Evolutionary conservation across 1,284 basidiomycete genomes (phyloP), one percentile per base, ranked within the genome.

Genomic region (Chondrostereum purpureum): DNA sequence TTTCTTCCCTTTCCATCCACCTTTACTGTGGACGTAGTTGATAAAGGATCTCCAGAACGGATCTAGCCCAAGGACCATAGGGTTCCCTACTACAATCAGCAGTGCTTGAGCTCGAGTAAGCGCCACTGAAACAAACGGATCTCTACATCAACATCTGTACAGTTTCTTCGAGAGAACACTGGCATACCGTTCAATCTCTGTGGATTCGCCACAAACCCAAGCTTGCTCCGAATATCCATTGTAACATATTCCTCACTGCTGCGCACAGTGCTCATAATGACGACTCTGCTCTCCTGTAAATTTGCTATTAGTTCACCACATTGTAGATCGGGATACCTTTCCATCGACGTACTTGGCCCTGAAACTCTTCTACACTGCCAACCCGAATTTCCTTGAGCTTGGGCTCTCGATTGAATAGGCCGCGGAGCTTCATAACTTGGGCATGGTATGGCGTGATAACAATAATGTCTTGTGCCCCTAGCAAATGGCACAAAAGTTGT

Each of bases 301-400:
- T n/a, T n/a, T n/a, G n/a, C n/a, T n/a, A n/a, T n/a, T n/a, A n/a
- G n/a, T n/a, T n/a, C n/a, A n/a, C n/a, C 11, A 21, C 4, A 17
- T 27, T 4, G 19, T 5, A 31, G 10, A 17, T 17, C 14, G 6
- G 2, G 16, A 27, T 5, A 13, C 16, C 36, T 36, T 23, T 14
- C n/a, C 5, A 34, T 10, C 20, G n/a, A 42, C 41, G 17, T 23
- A 48, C 50, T 44, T 51, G 50, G 14, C 71, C 71, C 54, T 73
- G 71, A 53, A 70, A 73, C 44, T 71, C 67, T 53, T 73, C 71
- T 2, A 69, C 68, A 39, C 65, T 69, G n/a, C 68, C 70, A 5
- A 71, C 64, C 49, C 68, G 70, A 43, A 70, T 58, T 2, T 54
- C 63, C 35, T 52, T 37, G 13, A 53, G 20, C 56, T 56, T 33